Evolutionary conservation across 768 basidiomycete species (phyloP).

Genomic region (Suillus lakei): DNA sequence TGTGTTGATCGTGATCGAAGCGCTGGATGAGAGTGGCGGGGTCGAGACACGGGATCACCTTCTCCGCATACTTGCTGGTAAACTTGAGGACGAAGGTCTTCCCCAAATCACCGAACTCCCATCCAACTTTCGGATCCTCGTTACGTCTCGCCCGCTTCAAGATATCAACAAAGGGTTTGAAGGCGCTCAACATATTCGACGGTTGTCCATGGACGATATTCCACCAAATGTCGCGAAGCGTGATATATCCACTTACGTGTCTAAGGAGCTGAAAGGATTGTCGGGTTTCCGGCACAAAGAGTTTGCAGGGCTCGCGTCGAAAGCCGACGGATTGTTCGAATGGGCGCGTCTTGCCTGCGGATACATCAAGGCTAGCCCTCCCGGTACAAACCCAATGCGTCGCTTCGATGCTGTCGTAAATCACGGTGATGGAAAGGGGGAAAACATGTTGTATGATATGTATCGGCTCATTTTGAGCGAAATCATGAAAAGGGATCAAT

Average conservation of each 20-base stretch:
- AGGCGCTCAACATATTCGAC: not conserved
- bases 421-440: not conserved
- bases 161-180: not conserved
- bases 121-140: conserved; percentile 12
- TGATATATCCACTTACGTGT: conserved; percentile 1
- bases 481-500: not conserved
- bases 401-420: conserved; percentile 2
- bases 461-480: not conserved
- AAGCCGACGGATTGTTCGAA: conserved; percentile 10
- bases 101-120: conserved; percentile 6
- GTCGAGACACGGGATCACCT: conserved; percentile 19
- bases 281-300: not conserved
- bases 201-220: conserved; percentile 1
- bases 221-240: not conserved
- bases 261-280: not conserved
- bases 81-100: not conserved
- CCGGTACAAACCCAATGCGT: not conserved
- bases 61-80: conserved; percentile 21
- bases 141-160: conserved; percentile 14
- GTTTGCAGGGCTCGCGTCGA: not conserved
- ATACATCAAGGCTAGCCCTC: not conserved
- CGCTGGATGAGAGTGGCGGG: conserved; percentile 20
- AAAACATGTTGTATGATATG: not conserved
- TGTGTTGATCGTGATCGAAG: conserved; percentile 33
- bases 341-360: conserved; percentile 16